Conservation (phyloP, 352 stramenopile genomes). For the Phytophthora citrophthora region DNA sequence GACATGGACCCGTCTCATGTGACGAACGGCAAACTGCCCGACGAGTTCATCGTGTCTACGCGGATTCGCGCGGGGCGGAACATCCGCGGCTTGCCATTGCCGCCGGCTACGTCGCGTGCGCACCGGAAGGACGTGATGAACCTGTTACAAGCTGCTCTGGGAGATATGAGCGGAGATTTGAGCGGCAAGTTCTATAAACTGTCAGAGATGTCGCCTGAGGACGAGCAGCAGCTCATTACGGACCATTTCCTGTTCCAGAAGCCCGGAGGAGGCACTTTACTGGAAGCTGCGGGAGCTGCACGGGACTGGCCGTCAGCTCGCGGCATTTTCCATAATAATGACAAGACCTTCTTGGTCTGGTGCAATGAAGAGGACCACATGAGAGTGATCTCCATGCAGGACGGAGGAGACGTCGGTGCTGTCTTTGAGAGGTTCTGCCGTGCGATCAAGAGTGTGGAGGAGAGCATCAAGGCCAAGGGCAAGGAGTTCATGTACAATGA, state of each 20-base stretch:
- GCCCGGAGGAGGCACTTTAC: conserved; percentile 75
- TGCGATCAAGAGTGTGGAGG: conserved; percentile 60
- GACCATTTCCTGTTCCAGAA: conserved; percentile 92
- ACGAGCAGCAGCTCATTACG: conserved; percentile 88
- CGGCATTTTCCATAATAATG: conserved; percentile 90
- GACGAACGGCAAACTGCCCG: conserved; percentile 56
- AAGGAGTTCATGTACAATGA: conserved; percentile 79
- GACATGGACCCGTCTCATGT: conserved; percentile 80
- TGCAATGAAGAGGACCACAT: conserved; percentile 85
- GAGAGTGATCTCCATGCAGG: conserved; percentile 83
- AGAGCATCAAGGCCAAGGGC: conserved; percentile 60
- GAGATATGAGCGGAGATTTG: conserved; percentile 70
- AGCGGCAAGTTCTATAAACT: conserved; percentile 84
- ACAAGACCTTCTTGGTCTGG: conserved; percentile 86
- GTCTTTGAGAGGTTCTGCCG: conserved; percentile 89
- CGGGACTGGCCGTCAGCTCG: conserved; percentile 89
- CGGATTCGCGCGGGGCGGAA: conserved; percentile 88
- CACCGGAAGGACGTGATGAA: conserved; percentile 89
- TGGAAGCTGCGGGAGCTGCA: conserved; percentile 76
- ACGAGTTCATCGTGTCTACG: conserved; percentile 90
- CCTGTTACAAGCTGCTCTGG: conserved; percentile 79
- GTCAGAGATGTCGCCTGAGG: conserved; percentile 82
- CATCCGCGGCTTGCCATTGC: conserved; percentile 83
- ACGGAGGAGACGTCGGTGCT: conserved; percentile 83
- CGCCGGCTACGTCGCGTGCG: conserved; percentile 70